Base-by-base conservation (phyloP, 148 eudicot species). In the Dysphania ambrosioides region DNA sequence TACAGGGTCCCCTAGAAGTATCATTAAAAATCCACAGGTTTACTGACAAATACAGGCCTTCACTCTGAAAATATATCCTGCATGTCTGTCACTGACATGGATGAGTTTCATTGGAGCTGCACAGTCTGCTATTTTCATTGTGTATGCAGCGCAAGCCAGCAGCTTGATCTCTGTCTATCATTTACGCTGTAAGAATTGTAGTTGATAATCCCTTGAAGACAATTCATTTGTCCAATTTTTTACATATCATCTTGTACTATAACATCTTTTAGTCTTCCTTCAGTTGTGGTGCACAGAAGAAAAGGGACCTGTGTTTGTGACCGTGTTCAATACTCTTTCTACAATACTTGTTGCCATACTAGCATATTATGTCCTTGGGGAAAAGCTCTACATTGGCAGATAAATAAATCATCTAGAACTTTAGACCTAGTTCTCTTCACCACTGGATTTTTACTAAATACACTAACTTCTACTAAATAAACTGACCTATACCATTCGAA, bases 221-320 rank as follows among this genome's bases (percentile, higher is more conserved):
- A 19, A 2, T 9, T 69, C 2, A 13, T n/a, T 18, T 8, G 12
- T 6, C 31, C 18, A 6, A 2, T 21, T 40, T 41, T 67, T 41
- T 67, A 2, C 71, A 12, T 21, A 47, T 21, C 13, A 53, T 19
- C 58, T 5, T 7, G 21, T 53, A 21, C 26, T 53, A 21, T 19
- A 23, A 53, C 8, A 21, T 53, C n/a, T n/a, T n/a, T n/a, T 86
- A 55, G 79, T 86, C 47, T 88, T 65, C 84, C 51, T 83, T 55
- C 93, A 87, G 66, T 72, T 92, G 35, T 86, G 95, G 91, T 90
- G 95, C 84, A 88, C 81, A 3, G 79, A 87, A 81, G 82, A 79
- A 70, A 88, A 83, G 57, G 97, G 96, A 42, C 93, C 96, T 8
- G 95, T 92, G 27, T 92, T 90, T 73, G 90, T 88, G 72, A 90